Conservation (phyloP, 176 grass and related monocot species). For the Triticum timopheevii region DNA sequence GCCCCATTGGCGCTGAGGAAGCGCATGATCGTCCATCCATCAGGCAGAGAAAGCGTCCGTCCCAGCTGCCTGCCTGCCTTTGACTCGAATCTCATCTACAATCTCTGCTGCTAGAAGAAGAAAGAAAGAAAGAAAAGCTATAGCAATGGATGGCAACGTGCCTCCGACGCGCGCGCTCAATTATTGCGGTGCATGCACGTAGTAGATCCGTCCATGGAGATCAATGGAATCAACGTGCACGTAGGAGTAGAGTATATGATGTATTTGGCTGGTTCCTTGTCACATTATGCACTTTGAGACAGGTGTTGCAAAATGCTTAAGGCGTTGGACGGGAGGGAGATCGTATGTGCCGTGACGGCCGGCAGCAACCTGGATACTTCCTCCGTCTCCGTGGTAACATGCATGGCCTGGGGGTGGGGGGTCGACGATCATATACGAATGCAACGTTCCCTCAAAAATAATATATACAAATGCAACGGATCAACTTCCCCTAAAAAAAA, state of each 20-base stretch:
- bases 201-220: not conserved
- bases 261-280: not conserved
- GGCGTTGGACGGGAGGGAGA: not conserved
- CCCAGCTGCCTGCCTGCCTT: not conserved
- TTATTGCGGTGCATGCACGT: not conserved
- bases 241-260: not conserved
- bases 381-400: not conserved
- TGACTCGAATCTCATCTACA: not conserved
- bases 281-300: not conserved
- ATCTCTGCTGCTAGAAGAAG: not conserved
- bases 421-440: too few relatives aligned
- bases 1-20: not conserved
- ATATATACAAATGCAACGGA: not conserved
- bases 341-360: not conserved
- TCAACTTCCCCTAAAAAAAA: not conserved
- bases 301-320: not conserved
- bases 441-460: too few relatives aligned
- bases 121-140: not conserved
- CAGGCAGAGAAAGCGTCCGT: too few relatives aligned
- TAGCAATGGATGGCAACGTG: slow-evolving; percentile 5
- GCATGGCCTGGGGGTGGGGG: not conserved
- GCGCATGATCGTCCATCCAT: not conserved
- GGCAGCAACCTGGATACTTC: not conserved
- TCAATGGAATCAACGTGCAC: not conserved
- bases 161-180: not conserved